Evolutionary conservation across 352 stramenopile genomes (phyloP), one percentile per base, ranked within the genome.

Genomic region (Globisporangium nunn): DNA sequence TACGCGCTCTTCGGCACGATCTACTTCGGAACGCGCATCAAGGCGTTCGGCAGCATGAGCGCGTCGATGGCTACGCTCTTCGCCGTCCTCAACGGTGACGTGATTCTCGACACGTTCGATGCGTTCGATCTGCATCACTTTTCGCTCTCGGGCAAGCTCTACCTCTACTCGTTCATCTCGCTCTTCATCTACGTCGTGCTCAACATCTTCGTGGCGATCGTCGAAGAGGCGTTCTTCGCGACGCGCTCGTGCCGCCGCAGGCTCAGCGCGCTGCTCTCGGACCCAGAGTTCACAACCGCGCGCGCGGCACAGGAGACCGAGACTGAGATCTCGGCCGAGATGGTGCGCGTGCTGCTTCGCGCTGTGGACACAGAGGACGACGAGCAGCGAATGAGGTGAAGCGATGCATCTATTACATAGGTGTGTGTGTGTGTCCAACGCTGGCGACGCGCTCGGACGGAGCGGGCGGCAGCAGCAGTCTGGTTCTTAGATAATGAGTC

Each of bases 121-220:
- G 76, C 81, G n/a, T 65, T 97, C 53, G 72, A 87, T 43, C 60
- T 78, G 18, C 75, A 91, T 58, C 63, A 77, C 49, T 95, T 87
- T 52, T 52, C 45, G 11, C 33, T 88, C 17, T 76, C 86, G 0
- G 85, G 83, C 51, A 87, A 88, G 49, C 59, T 91, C 52, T 97
- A 92, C 52, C 45, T 96, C 48, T 96, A 93, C 64, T 78, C 80
- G 41, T 97, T 97, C 67, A 91, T 96, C 44, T 72, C 78, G 56
- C 66, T 97, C n/a, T 97, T 96, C 66, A 95, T 96, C 65, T 97
- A 97, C 65, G 83, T 96, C 50, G 88, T 97, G 52, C 74, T 97
- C 50, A 97, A 97, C 60, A 87, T 97, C 55, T 96, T 96, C 58
- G 93, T 97, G 33, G 87, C 86, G 14, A 93, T 97, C 52, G 81